Evolutionary conservation across 495 filamentous ascomycete genomes (phyloP).

Genomic region (Parachaetomium inaequale): DNA sequence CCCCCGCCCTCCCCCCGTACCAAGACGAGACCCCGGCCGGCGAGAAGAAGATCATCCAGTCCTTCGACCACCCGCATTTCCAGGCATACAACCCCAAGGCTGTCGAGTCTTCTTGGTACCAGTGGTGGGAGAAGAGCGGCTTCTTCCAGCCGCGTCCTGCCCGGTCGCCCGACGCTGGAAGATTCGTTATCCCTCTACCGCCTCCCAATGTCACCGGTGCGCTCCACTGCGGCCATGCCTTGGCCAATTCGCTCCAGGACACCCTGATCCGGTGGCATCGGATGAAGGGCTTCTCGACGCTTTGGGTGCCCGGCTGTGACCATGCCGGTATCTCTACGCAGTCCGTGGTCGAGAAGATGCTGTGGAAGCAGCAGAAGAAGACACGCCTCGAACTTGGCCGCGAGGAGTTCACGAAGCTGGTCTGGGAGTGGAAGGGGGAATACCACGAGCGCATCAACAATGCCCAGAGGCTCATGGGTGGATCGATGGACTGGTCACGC

Average conservation of each 20-base stretch:
- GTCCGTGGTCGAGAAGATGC: conserved; percentile 58
- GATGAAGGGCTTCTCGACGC: conserved; percentile 60
- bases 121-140: conserved; percentile 62
- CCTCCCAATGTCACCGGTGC: conserved; percentile 70
- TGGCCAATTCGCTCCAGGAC: conserved; percentile 65
- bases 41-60: conserved; percentile 49
- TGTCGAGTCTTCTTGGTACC: conserved; percentile 63
- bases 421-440: conserved; percentile 58
- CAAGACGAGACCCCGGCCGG: conserved; percentile 46
- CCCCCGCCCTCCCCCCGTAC: conserved; percentile 44
- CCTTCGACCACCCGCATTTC: conserved; percentile 48
- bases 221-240: conserved; percentile 52
- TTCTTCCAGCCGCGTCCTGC: conserved; percentile 68
- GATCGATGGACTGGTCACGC: conserved; percentile 64
- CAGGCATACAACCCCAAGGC: conserved; percentile 57
- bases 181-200: conserved; percentile 67
- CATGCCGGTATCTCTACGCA: conserved; percentile 59
- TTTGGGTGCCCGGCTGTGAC: conserved; percentile 58
- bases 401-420: conserved; percentile 50
- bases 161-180: conserved; percentile 52
- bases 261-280: conserved; percentile 68
- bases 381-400: conserved; percentile 56
- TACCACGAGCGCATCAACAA: conserved; percentile 56
- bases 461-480: conserved; percentile 54
- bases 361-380: conserved; percentile 50